Conservation (phyloP, 805 yeast genomes). For the Kodamaea hsintzibuensis region DNA sequence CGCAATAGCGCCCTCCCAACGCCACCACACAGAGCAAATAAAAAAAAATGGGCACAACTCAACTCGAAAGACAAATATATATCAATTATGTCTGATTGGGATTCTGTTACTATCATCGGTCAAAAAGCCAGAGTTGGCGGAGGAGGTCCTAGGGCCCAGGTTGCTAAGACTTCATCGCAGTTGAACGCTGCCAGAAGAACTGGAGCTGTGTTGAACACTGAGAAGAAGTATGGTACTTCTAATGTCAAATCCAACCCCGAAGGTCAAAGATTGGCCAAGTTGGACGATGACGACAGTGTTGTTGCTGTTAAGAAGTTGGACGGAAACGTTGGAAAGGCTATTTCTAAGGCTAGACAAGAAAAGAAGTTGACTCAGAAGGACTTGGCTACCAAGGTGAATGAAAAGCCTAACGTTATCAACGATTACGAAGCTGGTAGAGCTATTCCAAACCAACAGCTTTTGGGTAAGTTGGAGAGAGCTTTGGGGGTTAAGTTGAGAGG, state of each 20-base stretch:
- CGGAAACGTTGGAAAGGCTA: constrained; percentile 80
- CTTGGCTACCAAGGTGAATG: constrained; percentile 91
- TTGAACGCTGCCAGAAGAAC: constrained; percentile 93
- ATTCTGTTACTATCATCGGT: constrained; percentile 85
- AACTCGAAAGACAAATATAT: background rate
- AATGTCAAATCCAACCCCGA: constrained; percentile 72
- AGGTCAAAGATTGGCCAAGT: constrained; percentile 91
- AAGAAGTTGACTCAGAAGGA: constrained; percentile 93
- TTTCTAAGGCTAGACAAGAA: constrained; percentile 81
- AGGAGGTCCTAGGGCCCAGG: constrained; percentile 82
- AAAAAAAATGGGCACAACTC: constrained; percentile 4
- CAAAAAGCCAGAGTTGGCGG: constrained; percentile 85
- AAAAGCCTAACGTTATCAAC: constrained; percentile 91
- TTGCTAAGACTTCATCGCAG: constrained; percentile 74
- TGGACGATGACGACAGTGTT: constrained; percentile 91
- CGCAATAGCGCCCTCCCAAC: background rate
- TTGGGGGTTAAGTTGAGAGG: constrained; percentile 95
- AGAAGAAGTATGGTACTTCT: constrained; percentile 78
- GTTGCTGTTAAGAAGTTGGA: constrained; percentile 91
- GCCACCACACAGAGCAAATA: constrained; percentile 1
- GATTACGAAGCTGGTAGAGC: constrained; percentile 98
- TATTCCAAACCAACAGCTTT: constrained; percentile 91
- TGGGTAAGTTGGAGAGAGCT: constrained; percentile 90
- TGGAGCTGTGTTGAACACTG: constrained; percentile 87
- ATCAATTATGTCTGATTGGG: constrained; percentile 74